Evolutionary conservation across 129 eudicot genomes (phyloP), one percentile per base, ranked within the genome.

Genomic region (Calendula officinalis): DNA sequence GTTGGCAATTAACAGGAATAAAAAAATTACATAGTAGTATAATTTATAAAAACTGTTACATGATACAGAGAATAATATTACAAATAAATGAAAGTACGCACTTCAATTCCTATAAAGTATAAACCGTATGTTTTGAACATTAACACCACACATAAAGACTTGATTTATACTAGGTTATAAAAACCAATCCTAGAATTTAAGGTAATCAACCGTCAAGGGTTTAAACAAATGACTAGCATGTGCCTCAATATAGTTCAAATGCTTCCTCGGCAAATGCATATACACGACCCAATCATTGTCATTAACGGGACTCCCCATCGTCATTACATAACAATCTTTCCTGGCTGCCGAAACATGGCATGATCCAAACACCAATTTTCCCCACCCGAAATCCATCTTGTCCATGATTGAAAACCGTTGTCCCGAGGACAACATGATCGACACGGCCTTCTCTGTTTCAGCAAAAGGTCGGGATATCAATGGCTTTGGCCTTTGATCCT

Each of bases 301-400:
- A 6, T 75, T 84, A 0, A 27, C n/a, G 0, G 89, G 80, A 42
- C 86, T 80, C 10, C 73, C 76, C 89, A 80, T 86, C 5, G 86
- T 84, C 89, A 86, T 80, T 2, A 82, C 95, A 57, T 82, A 80
- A 6, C 84, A 84, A 14, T 80, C 75, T 6, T 51, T 45, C 7
- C 72, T 78, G 3, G 76, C 80, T 67, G 76, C 74, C 0, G 84
- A 84, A 37, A 77, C 82, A 80, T 86, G 79, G 48, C 80, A 80
- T 14, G 86, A 86, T 10, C 88, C 83, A 10, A 85, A 85, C 11
- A 47, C 71, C 30, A 84, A 80, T 38, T 38, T 15, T 1, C 94
- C 94, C 88, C 88, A 86, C 62, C 88, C 94, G 12, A 86, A 86
- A 50, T 86, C 86, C 73, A 82, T 62, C 54, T 76, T 65, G 14